Evolutionary conservation across 2,329 filamentous ascomycete genomes (phyloP), one percentile per base, ranked within the genome.

Genomic region (Ophiostoma perfectum): DNA sequence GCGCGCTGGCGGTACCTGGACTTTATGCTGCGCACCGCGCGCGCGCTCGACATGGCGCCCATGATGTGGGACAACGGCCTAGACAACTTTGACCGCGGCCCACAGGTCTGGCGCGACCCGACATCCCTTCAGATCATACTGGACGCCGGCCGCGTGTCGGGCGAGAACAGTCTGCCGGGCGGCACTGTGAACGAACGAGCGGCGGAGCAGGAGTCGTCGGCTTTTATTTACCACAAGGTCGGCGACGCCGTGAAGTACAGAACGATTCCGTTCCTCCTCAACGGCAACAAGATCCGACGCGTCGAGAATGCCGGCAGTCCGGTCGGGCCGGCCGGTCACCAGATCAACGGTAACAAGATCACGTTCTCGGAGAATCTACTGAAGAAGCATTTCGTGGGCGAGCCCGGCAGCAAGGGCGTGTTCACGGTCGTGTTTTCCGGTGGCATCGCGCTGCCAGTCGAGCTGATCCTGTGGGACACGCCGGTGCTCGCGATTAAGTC

Each of bases 1-100:
- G 84, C 82, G 1, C 78, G 84, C 63, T 87, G 85, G 82, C 82
- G 82, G 68, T 88, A 86, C 73, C 83, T 81, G 67, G 84, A 88
- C 74, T 79, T 81, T 69, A 78, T 88, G 67, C 75, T 82, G 27
- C 80, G 80, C 41, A 81, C 79, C 0, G 81, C 82, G 0, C 78
- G 76, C 1, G 79, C 81, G 63, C 82, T 85, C 72, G 78, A 82
- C 70, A 84, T 83, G 7, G 75, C 81, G 0, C 79, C 81, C 3
- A 77, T 87, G 1, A 74, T 88, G 5, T 88, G 85, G 86, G 86
- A 88, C 73, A 88, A 87, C 69, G 84, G 85, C 0, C 74, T 78
- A 2, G 85, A 87, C 71, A 82, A 84, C 55, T 78, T 86, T 11
- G 78, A 87, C 72, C 82, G 85, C 49, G 76, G 75, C 2, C 77